Base-by-base conservation (phyloP, 2,329 filamentous ascomycete genomes). In the Alternaria ethzedia region DNA sequence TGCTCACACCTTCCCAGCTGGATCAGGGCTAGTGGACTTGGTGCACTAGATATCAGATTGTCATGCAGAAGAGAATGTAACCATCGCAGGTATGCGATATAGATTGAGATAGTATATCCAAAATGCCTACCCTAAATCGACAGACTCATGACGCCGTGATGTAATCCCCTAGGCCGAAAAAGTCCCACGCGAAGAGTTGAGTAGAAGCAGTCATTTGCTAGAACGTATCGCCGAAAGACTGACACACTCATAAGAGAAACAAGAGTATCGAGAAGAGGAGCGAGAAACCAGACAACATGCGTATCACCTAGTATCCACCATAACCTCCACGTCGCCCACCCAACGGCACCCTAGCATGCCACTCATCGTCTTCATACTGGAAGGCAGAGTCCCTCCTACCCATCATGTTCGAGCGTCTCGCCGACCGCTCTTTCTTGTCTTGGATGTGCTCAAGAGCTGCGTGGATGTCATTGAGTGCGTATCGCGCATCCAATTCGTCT, bases 331-430 rank as follows among this genome's bases (percentile, higher is more conserved):
- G 43, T n/a, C 44, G 28, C 17, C 10, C 45, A 46, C 15, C 6
- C 30, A 23, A 12, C 21, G 12, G 36, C 20, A 56, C 25, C 13
- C 58, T 30, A 25, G 5, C 12, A 28, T 61, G 43, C 63, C 63
- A 65, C 55, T 65, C 63, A 52, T 64, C 62, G 7, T 57, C 63
- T n/a, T 54, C 41, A 28, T 49, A 62, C 30, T 25, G 49, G 15
- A 65, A 17, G 2, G 17, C 21, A 0, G 54, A 45, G 23, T 54
- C 43, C 20, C 62, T 58, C 12, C 55, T 62, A 2, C 43, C 26
- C 20, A 12, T 41, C 3, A 32, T 51, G 17, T 41, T 54, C 10
- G 36, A 23, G 4, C 17, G 54, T 13, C 43, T 11, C 13, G 10
- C 23, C 6, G 41, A 32, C 26, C 28, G 21, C 7, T 57, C 46